Percentiles rank a stretch among this genome's conserved stretches.
phyloP scores from a whole-genome alignment of 2,329 filamentous ascomycete genomes.

The Fusarium phyllophilum region DNA sequence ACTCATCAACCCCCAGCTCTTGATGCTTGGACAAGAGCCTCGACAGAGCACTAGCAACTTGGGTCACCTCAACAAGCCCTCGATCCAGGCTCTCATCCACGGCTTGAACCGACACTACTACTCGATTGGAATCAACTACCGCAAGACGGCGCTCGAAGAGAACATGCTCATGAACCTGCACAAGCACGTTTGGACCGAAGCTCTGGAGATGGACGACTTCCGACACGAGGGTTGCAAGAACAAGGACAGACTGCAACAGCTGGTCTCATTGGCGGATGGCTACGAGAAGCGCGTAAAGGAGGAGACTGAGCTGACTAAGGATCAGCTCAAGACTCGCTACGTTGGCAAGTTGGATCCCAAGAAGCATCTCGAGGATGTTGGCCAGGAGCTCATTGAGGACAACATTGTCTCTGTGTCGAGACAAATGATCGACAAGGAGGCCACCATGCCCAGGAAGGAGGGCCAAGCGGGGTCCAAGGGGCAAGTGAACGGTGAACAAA shows the following conservation, averaged over 20 bases:
- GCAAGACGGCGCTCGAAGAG: constrained; percentile 96
- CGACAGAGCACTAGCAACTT: constrained; percentile 98
- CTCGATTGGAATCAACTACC: constrained; percentile 97
- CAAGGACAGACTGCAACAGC: constrained; percentile 85
- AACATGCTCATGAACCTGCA: constrained; percentile 99
- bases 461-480: constrained; percentile 58
- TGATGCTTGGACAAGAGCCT: constrained; percentile 98
- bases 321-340: constrained; percentile 98
- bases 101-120: constrained; percentile 99
- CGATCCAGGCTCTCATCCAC: constrained; percentile 98
- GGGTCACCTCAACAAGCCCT: constrained; percentile 98
- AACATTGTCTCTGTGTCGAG: constrained; percentile 98
- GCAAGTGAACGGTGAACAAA: constrained; percentile 65
- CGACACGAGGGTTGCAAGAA: constrained; percentile 84
- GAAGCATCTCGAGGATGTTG: constrained; percentile 98
- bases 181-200: constrained; percentile 99
- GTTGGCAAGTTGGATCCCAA: constrained; percentile 99
- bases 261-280: constrained; percentile 90
- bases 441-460: constrained; percentile 84
- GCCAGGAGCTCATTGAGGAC: constrained; percentile 97
- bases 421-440: constrained; percentile 99
- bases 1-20: constrained; percentile 95
- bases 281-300: constrained; percentile 99
- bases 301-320: constrained; percentile 95
- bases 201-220: constrained; percentile 97